phyloP scores from a whole-genome alignment of 2,329 filamentous ascomycete species.

The Ceratocystis variospora region DNA sequence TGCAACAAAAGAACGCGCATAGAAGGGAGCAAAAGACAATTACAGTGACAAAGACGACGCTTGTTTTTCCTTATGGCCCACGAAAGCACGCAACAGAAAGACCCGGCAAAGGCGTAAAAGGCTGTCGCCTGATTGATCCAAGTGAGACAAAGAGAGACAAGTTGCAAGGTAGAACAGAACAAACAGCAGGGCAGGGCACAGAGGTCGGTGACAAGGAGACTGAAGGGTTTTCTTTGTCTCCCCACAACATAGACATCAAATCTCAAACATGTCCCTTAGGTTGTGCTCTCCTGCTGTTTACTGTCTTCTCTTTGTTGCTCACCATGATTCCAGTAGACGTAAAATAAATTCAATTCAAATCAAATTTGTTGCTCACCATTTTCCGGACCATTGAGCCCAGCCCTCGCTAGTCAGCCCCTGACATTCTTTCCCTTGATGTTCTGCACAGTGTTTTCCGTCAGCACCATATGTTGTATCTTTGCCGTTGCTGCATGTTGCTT shows the following conservation, averaged over 20 bases:
- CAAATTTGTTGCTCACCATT: background rate
- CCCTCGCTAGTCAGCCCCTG: background rate
- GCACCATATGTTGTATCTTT: background rate
- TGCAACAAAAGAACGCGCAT: background rate
- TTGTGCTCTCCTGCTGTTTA: background rate
- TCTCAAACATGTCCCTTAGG: too few relatives aligned
- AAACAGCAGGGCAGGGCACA: too few relatives aligned
- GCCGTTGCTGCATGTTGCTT: background rate
- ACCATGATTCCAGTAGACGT: background rate
- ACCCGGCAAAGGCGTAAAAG: too few relatives aligned
- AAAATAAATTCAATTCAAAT: too few relatives aligned
- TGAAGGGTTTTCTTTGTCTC: too few relatives aligned
- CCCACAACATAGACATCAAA: too few relatives aligned
- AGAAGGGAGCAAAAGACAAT: background rate
- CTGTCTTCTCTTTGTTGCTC: background rate
- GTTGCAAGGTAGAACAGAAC: too few relatives aligned
- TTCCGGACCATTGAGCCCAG: conserved; percentile 11
- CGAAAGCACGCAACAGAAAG: too few relatives aligned
- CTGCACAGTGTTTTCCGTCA: background rate
- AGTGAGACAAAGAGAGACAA: too few relatives aligned
- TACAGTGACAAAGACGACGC: background rate
- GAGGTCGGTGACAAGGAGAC: too few relatives aligned
- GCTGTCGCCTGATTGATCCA: too few relatives aligned
- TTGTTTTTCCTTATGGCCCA: background rate
- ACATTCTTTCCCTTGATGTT: background rate